A percentile compares a stretch with the other conserved stretches of the same genome.
phyloP scores from a whole-genome alignment of 805 yeast genomes.

The Priceomyces castillae region DNA sequence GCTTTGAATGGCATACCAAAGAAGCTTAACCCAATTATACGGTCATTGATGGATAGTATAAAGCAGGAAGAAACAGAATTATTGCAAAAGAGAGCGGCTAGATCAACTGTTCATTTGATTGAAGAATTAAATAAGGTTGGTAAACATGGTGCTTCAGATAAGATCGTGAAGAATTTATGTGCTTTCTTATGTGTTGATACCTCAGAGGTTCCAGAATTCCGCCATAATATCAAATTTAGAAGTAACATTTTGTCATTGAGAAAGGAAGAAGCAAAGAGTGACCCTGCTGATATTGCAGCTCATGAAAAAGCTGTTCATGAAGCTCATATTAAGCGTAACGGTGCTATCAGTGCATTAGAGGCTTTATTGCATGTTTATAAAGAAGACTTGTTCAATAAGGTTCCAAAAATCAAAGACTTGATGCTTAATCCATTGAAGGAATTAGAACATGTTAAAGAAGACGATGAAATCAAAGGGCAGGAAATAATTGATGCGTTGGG shows the following conservation, averaged over 20 bases:
- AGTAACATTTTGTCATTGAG: conserved; percentile 67
- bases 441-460: conserved; percentile 27
- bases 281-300: conserved; percentile 57
- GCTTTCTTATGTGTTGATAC: conserved; percentile 95
- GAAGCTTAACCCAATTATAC: conserved; percentile 83
- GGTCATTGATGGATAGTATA: conserved; percentile 89
- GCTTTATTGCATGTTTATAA: conserved; percentile 54
- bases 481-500: conserved; percentile 83
- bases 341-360: conserved; percentile 73
- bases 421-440: conserved; percentile 64
- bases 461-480: conserved; percentile 62
- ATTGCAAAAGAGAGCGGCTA: conserved; percentile 71
- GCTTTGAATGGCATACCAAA: conserved; percentile 69
- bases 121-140: conserved; percentile 52
- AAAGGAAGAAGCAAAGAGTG: conserved; percentile 70
- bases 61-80: conserved; percentile 67
- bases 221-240: conserved; percentile 53
- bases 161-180: conserved; percentile 85
- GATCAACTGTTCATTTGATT: conserved; percentile 63
- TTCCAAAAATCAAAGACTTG: conserved; percentile 64
- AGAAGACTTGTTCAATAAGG: conserved; percentile 49
- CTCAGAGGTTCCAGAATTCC: conserved; percentile 90
- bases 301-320: conserved; percentile 64
- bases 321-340: conserved; percentile 80
- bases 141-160: conserved; percentile 77